These are phyloP conservation scores for Penicillium crystallinum DNA, from an alignment of 495 filamentous ascomycete genomes.

Conservation along the genomic window DNA sequence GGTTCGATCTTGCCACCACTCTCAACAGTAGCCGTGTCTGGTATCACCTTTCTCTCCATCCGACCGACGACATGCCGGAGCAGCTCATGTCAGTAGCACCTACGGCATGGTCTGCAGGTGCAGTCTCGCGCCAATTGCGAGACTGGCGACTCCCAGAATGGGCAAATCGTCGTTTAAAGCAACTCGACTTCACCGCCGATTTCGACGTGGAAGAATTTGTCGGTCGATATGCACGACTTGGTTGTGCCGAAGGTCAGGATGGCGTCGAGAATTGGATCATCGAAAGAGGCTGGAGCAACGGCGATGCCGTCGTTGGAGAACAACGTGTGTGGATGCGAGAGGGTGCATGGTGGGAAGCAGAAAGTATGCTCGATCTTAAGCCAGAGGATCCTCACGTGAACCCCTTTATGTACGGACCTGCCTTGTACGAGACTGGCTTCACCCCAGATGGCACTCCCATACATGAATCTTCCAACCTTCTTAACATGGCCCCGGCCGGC, in stretches of 20 bases:
- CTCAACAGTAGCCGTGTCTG: slow-evolving; percentile 82
- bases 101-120: slow-evolving; percentile 82
- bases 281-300: slow-evolving; percentile 96
- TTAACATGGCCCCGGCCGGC: slow-evolving; percentile 54
- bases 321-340: slow-evolving; percentile 96
- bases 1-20: slow-evolving; percentile 63
- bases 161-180: slow-evolving; percentile 87
- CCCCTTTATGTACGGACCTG: slow-evolving; percentile 30
- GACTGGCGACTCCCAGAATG: slow-evolving; percentile 92
- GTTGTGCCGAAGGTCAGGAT: slow-evolving; percentile 84
- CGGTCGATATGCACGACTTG: slow-evolving; percentile 71
- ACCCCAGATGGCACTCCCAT: slow-evolving; percentile 38
- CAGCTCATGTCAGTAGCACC: slow-evolving; percentile 54
- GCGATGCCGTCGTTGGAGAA: slow-evolving; percentile 84
- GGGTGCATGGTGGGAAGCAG: slow-evolving; percentile 93
- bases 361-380: slow-evolving; percentile 92
- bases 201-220: slow-evolving; percentile 93
- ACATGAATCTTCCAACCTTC: slow-evolving; percentile 54
- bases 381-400: slow-evolving; percentile 42
- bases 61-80: slow-evolving; percentile 78
- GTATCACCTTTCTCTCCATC: slow-evolving; percentile 91
- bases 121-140: slow-evolving; percentile 86
- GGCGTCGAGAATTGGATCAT: slow-evolving; percentile 94
- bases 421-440: slow-evolving; percentile 28
- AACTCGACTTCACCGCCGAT: slow-evolving; percentile 94